These are phyloP conservation scores for Acacia confusa DNA, from an alignment of 306 rosid species.

Conservation along the genomic window DNA sequence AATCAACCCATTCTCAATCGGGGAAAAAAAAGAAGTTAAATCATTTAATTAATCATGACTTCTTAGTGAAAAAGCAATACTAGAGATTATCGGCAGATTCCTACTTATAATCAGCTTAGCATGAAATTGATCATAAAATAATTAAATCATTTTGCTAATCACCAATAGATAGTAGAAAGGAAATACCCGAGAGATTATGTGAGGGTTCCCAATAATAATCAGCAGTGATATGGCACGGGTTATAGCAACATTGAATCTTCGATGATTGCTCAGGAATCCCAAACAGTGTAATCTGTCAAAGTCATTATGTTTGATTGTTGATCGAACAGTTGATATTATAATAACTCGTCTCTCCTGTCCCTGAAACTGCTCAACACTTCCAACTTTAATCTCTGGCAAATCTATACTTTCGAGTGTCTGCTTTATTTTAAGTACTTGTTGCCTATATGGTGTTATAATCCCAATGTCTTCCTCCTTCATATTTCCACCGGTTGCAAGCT, in stretches of 20 bases:
- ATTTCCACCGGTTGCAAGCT: constrained; percentile 47
- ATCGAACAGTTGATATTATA: constrained; percentile 88
- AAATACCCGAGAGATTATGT: constrained; percentile 81
- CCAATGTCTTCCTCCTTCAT: constrained; percentile 73
- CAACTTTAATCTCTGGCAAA: constrained; percentile 67
- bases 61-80: constrained; percentile 42
- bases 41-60: constrained; percentile 13
- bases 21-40: too few species aligned
- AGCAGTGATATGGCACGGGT: constrained; percentile 89
- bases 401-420: constrained; percentile 61
- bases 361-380: constrained; percentile 96
- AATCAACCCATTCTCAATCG: too few species aligned
- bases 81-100: constrained; percentile 78
- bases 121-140: constrained; percentile 8
- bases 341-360: constrained; percentile 90
- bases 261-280: constrained; percentile 88
- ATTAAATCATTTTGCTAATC: constrained; percentile 7
- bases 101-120: constrained; percentile 64
- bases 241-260: constrained; percentile 89
- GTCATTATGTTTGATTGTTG: constrained; percentile 90
- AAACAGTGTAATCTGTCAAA: constrained; percentile 76
- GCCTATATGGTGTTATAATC: constrained; percentile 86
- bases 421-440: constrained; percentile 83
- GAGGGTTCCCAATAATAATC: constrained; percentile 87
- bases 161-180: constrained; percentile 17